Conservation (phyloP, 768 basidiomycete genomes). For the Leucogyrophana mollusca region DNA sequence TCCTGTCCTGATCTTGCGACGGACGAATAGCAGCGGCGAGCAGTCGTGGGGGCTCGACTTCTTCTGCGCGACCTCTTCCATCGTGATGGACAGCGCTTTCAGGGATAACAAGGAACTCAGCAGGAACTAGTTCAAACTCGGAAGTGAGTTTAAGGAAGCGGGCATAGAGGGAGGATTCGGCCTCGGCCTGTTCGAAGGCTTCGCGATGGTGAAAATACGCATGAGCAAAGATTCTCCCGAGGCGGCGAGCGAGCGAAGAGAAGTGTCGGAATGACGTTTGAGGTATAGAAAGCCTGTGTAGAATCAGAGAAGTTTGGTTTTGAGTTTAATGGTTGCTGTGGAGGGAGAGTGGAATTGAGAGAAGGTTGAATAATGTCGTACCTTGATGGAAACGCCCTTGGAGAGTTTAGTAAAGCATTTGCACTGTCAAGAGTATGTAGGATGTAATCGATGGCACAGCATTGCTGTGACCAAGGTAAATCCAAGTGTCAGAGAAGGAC, state of each 20-base stretch:
- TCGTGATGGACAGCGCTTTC: constrained; percentile 35
- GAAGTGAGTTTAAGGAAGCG: constrained; percentile 84
- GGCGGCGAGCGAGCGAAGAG: constrained; percentile 82
- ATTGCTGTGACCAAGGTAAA: constrained; percentile 77
- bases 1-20: constrained; percentile 1
- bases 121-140: constrained; percentile 78
- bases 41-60: constrained; percentile 39
- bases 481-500: too few relatives aligned
- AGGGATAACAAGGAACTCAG: constrained; percentile 83
- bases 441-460: constrained; percentile 97
- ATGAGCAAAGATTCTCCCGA: constrained; percentile 95
- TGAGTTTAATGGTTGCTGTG: constrained; percentile 13
- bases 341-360: constrained; percentile 14
- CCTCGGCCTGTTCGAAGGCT: constrained; percentile 86
- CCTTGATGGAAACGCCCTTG: constrained; percentile 91
- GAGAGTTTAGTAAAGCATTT: constrained; percentile 87
- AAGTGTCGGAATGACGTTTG: constrained; percentile 83
- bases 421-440: constrained; percentile 91
- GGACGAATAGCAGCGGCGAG: constrained; percentile 38
- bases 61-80: constrained; percentile 21
- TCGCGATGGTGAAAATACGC: constrained; percentile 95
- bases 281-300: constrained; percentile 78
- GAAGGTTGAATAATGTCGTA: constrained; percentile 29
- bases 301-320: not conserved
- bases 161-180: constrained; percentile 85